Base-by-base conservation (phyloP, 352 stramenopile species). In the Thraustochytrium sp. region DNA sequence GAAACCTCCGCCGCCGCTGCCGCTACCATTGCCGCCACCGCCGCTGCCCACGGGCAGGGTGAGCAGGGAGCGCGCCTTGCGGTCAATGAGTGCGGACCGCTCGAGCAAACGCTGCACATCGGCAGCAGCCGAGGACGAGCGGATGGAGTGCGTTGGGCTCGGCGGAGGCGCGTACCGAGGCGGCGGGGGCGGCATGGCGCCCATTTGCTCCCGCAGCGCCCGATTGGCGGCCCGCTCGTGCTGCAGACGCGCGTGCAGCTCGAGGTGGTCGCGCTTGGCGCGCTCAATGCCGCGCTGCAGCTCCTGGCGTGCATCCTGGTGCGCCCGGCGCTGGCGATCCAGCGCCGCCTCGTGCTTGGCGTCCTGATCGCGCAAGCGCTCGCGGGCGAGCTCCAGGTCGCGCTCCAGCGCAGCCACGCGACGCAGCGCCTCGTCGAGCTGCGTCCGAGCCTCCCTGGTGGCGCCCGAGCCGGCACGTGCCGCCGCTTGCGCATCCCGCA, bases 41-140 rank as follows among this genome's bases (percentile, higher is more conserved):
- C 48, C 68, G 68, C 42, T 80, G 44, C n/a, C n/a, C n/a, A n/a
- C n/a, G n/a, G n/a, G n/a, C n/a, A n/a, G n/a, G n/a, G n/a, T n/a
- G n/a, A n/a, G n/a, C n/a, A n/a, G n/a, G n/a, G n/a, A 18, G 59
- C 59, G 59, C 34, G 59, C 59, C 40, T 72, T 72, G 59, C 40
- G 59, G 40, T 75, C 62, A 54, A 75, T 8, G 3, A 54, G 23
- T 8, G 62, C 62, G 11, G 62, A 75, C 4, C 62, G 62, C 44
- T 75, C 37, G 8, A 75, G 62, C 38, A 75, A n/a, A 3, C 62
- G 62, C 44, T 75, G 62, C 18, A 75, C 62, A 9, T 75, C 62
- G 4, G 36, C 44, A 8, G 42, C 23, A 2, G 4, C 11, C 26
- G 44, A 54, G 18, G 36, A 29, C 62, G 40, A 54, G 3, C 62